Conservation (phyloP, 2,329 filamentous ascomycete species). For the Stagonosporopsis rhizophila region DNA sequence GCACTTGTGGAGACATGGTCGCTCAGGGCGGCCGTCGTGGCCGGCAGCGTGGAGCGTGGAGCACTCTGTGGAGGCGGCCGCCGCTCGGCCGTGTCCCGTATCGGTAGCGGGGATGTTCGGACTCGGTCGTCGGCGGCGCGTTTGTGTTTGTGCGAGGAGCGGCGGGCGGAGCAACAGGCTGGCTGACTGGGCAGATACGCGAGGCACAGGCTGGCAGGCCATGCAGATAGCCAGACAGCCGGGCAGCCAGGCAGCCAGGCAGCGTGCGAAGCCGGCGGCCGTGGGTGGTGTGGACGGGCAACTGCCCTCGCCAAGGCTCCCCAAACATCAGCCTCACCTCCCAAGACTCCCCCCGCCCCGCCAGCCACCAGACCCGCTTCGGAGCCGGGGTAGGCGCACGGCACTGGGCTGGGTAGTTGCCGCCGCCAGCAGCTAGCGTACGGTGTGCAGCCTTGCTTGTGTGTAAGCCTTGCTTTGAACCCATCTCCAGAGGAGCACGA, state of each 20-base stretch:
- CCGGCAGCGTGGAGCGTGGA: not conserved
- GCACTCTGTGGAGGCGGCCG: constrained; percentile 1
- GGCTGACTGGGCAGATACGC: not conserved
- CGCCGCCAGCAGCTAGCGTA: too few species aligned
- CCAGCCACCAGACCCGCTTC: too few species aligned
- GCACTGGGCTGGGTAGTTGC: too few species aligned
- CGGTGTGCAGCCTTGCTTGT: not conserved
- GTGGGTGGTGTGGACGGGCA: not conserved
- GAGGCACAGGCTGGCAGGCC: too few species aligned
- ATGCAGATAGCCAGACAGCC: too few species aligned
- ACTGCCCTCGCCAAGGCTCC: too few species aligned
- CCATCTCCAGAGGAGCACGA: too few species aligned
- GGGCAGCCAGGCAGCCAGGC: too few species aligned
- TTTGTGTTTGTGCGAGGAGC: not conserved
- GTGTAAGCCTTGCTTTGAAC: not conserved
- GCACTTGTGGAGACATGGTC: constrained; percentile 33
- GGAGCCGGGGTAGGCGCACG: too few species aligned
- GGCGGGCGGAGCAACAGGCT: not conserved
- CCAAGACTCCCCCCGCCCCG: too few species aligned
- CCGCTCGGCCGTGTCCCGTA: constrained; percentile 2
- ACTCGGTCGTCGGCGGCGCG: not conserved
- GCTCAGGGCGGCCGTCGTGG: not conserved
- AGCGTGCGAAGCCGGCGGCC: not conserved
- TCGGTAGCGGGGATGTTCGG: not conserved
- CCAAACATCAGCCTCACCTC: too few species aligned